Percentiles rank a stretch among this genome's conserved stretches.
phyloP scores from a whole-genome alignment of 805 yeast species.

The Kluyveromyces aestuarii region DNA sequence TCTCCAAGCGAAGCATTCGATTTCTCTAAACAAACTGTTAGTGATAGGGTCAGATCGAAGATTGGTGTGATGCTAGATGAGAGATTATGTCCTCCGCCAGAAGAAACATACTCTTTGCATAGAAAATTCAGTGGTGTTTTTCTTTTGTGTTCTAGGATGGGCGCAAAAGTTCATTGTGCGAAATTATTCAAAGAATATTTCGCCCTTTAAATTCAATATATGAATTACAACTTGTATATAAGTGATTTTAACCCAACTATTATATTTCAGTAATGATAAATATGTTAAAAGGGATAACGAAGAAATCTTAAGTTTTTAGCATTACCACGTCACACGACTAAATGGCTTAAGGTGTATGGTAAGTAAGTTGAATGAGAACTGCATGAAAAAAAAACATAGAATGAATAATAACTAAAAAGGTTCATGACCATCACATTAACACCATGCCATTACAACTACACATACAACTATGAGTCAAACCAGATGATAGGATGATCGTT shows the following conservation, averaged over 20 bases:
- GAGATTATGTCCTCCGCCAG: slow-evolving; percentile 94
- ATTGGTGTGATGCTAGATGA: slow-evolving; percentile 86
- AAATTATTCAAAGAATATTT: slow-evolving; percentile 68
- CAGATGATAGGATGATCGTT: background rate
- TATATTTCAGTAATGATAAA: too few species aligned
- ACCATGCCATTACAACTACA: background rate
- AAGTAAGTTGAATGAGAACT: too few species aligned
- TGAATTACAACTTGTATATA: background rate
- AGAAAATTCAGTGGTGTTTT: slow-evolving; percentile 93
- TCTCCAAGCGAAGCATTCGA: slow-evolving; percentile 39
- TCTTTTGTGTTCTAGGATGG: slow-evolving; percentile 74
- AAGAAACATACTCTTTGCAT: slow-evolving; percentile 94
- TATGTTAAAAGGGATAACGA: too few species aligned
- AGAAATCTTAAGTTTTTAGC: too few species aligned
- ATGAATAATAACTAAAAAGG: too few species aligned
- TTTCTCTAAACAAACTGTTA: slow-evolving; percentile 79
- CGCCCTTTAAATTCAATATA: slow-evolving; percentile 30
- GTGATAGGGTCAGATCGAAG: slow-evolving; percentile 84
- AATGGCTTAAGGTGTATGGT: too few species aligned
- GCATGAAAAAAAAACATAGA: too few species aligned
- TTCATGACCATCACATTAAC: too few species aligned
- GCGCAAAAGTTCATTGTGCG: slow-evolving; percentile 76
- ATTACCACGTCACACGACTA: too few species aligned
- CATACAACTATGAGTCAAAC: too few species aligned
- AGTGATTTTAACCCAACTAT: too few species aligned